These are phyloP conservation scores for Thecaphora frezii DNA, from an alignment of 1,284 basidiomycete species.

Conservation along the genomic window DNA sequence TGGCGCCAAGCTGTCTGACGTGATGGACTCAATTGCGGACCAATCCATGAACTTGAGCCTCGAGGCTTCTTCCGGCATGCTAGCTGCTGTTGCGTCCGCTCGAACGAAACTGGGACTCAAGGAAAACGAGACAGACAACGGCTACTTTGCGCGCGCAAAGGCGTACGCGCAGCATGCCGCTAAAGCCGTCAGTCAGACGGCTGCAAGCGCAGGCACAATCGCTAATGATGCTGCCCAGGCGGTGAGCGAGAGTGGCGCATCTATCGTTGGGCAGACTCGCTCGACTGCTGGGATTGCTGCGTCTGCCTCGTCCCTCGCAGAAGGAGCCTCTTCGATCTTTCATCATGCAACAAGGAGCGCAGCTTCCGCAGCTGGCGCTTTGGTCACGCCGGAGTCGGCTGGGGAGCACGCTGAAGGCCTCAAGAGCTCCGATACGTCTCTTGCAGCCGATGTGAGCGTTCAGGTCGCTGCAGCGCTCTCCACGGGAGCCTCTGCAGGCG, in stretches of 20 bases:
- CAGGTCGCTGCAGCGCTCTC: too few species aligned
- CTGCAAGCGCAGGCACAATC: conserved; percentile 19
- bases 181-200: not conserved
- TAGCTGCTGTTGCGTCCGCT: conserved; percentile 30
- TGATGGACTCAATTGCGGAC: conserved; percentile 31
- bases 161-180: conserved; percentile 6
- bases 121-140: conserved; percentile 9
- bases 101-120: conserved; percentile 27
- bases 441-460: too few species aligned
- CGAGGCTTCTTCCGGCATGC: conserved; percentile 36
- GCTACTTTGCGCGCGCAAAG: conserved; percentile 31
- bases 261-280: not conserved
- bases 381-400: conserved; percentile 18
- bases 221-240: not conserved
- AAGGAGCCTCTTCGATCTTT: conserved; percentile 6
- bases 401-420: conserved; percentile 18
- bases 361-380: conserved; percentile 21
- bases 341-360: conserved; percentile 5
- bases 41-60: conserved; percentile 32
- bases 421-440: conserved; percentile 2
- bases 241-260: not conserved
- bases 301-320: conserved; percentile 14
- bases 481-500: too few species aligned
- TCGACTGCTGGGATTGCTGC: not conserved
- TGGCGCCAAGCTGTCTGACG: conserved; percentile 24